Evolutionary conservation across 257 asterid species (phyloP), one percentile per base, ranked within the genome.

Genomic region (Solanum tarijense): DNA sequence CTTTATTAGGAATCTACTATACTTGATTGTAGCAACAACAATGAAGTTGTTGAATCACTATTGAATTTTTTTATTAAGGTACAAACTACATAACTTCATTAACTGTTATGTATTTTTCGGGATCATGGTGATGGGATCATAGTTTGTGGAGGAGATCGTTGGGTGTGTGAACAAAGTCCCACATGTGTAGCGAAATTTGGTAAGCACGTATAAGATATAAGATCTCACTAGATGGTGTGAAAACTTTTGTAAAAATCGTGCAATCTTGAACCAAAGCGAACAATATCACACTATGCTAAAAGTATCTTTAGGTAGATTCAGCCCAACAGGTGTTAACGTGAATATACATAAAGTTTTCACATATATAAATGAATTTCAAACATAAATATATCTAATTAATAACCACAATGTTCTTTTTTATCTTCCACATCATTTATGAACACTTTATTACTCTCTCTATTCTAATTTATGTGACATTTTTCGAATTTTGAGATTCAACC

Each of bases 281-380:
- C 0, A 66, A 25, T 66, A 66, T 25, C 0, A 66, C 9, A 25
- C 3, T 16, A 27, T 68, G 11, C 29, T 27, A 66, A 27, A 0
- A 66, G 21, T 27, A 13, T 68, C 2, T 68, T 68, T 25, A 16
- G 3, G 2, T 0, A 0, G 35, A 65, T 65, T 27, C 21, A 27
- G 0, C 9, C 1, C 36, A 27, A 13, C 0, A 27, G 0, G 9
- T 27, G 10, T 68, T 29, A 0, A 27, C 2, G 23, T 13, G 21
- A 0, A 68, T 68, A 68, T 27, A 29, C 36, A 13, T 0, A 68
- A 68, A 68, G 21, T 29, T n/a, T 65, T 65, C 36, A 68, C 72
- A 25, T 3, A 27, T 5, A 68, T 29, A 27, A 68, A 68, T 12
- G 14, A 27, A 68, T 68, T 29, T 66, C 10, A 12, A 29, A 29